Evolutionary conservation across 176 grass and related monocot genomes (phyloP).

Genomic region (Triticum timopheevii): DNA sequence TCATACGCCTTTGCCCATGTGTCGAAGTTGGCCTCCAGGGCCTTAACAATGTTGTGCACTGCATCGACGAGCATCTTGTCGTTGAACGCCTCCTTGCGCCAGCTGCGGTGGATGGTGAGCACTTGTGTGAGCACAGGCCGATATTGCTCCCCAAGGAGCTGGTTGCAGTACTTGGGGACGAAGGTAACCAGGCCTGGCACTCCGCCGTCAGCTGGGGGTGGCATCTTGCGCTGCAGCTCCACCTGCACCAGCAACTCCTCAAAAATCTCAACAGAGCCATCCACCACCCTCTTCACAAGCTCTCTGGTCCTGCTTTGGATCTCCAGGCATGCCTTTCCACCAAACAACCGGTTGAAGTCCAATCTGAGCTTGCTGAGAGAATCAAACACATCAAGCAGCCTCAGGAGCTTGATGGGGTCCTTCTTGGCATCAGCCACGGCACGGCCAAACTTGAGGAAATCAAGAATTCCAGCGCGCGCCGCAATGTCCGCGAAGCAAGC

Average conservation of each 20-base stretch:
- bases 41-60: slow-evolving; percentile 51
- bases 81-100: slow-evolving; percentile 61
- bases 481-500: slow-evolving; percentile 68
- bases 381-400: slow-evolving; percentile 68
- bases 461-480: slow-evolving; percentile 55
- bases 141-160: slow-evolving; percentile 60
- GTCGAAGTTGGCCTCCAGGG: slow-evolving; percentile 66
- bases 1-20: slow-evolving; percentile 68
- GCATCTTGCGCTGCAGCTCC: slow-evolving; percentile 63
- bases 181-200: slow-evolving; percentile 68
- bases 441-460: slow-evolving; percentile 59
- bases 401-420: slow-evolving; percentile 78
- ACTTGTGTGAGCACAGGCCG: slow-evolving; percentile 56
- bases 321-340: slow-evolving; percentile 66
- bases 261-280: slow-evolving; percentile 69
- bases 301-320: slow-evolving; percentile 68
- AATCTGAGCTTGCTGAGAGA: slow-evolving; percentile 57
- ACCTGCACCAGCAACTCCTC: slow-evolving; percentile 72
- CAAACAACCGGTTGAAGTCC: slow-evolving; percentile 76
- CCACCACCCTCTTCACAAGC: slow-evolving; percentile 77
- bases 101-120: slow-evolving; percentile 74
- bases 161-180: slow-evolving; percentile 71
- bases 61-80: slow-evolving; percentile 59
- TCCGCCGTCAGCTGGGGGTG: slow-evolving; percentile 43
- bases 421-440: slow-evolving; percentile 59